Conservation (phyloP, 2,329 filamentous ascomycete genomes). For the Calonectria leucothoes region DNA sequence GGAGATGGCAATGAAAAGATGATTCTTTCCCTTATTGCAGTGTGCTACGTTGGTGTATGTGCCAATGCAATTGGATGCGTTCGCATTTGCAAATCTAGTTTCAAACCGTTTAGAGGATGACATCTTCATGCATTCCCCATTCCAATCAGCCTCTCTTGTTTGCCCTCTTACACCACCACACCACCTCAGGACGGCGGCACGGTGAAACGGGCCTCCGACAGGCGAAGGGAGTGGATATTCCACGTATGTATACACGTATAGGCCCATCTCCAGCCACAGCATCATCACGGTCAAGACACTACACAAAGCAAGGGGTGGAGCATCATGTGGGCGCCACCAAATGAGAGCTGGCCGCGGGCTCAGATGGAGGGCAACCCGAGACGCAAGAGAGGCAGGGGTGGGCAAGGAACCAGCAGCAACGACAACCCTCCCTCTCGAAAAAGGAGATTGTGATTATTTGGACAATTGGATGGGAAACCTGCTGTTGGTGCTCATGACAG, state of each 20-base stretch:
- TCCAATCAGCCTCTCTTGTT: neutral
- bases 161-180: neutral
- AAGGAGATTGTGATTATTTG: neutral
- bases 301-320: neutral
- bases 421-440: too few species aligned
- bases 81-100: neutral
- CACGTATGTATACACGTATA: constrained; percentile 24
- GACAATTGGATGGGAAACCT: neutral
- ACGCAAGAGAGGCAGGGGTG: neutral
- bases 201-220: neutral
- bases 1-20: too few species aligned
- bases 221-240: neutral
- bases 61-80: too few species aligned
- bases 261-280: neutral
- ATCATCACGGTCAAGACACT: too few species aligned
- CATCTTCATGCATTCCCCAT: neutral
- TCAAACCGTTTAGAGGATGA: neutral
- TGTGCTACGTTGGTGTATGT: neutral
- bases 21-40: neutral
- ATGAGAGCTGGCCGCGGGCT: neutral
- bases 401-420: too few species aligned
- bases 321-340: neutral
- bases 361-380: neutral
- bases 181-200: neutral
- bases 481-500: neutral